These are phyloP conservation scores for Lactarius vividus DNA, from an alignment of 768 basidiomycete species.

Conservation along the genomic window DNA sequence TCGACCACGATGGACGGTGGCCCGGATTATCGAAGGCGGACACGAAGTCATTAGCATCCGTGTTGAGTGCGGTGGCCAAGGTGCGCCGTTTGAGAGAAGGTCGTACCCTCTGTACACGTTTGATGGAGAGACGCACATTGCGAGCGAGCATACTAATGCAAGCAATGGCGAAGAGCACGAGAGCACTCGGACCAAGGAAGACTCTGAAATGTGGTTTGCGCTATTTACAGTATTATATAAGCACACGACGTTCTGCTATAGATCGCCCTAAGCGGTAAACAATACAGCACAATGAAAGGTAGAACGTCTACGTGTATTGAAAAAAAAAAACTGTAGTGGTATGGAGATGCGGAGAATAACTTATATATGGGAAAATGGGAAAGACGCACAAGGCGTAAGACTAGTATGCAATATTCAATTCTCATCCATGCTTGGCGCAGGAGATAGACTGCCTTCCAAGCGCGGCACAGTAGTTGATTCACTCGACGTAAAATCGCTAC, in stretches of 20 bases:
- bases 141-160: slow-evolving; percentile 27
- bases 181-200: background rate
- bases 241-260: background rate
- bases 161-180: background rate
- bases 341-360: slow-evolving; percentile 22
- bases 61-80: slow-evolving; percentile 36
- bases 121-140: slow-evolving; percentile 25
- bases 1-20: slow-evolving; percentile 40
- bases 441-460: slow-evolving; percentile 45
- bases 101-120: slow-evolving; percentile 2
- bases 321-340: slow-evolving; percentile 18
- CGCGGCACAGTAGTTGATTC: slow-evolving; percentile 33
- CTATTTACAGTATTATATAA: background rate
- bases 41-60: slow-evolving; percentile 51
- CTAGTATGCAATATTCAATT: slow-evolving; percentile 21
- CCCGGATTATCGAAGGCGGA: slow-evolving; percentile 70
- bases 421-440: slow-evolving; percentile 39
- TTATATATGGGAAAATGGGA: slow-evolving; percentile 24
- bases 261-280: slow-evolving; percentile 4
- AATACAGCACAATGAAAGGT: slow-evolving; percentile 15
- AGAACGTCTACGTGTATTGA: slow-evolving; percentile 16
- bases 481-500: slow-evolving; percentile 24
- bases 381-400: slow-evolving; percentile 8
- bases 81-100: slow-evolving; percentile 13
- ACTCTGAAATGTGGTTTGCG: background rate